A percentile compares a stretch with the other conserved stretches of the same genome.
Evolutionary conservation across 2,329 filamentous ascomycete species (phyloP).

Genomic region (Calonectria fujianensis): DNA sequence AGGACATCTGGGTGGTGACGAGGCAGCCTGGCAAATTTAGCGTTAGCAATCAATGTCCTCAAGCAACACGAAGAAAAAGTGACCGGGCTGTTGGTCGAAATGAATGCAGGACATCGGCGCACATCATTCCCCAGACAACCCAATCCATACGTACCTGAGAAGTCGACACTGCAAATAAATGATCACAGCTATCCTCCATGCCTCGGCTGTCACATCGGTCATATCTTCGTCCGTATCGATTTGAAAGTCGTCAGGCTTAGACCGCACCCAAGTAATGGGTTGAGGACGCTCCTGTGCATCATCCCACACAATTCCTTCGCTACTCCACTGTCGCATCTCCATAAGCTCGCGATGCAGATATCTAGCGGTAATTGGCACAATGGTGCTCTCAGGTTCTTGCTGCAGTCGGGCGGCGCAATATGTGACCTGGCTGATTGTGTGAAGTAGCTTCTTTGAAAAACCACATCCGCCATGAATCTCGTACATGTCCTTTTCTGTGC

Average conservation of each 20-base stretch:
- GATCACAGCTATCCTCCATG: conserved; percentile 63
- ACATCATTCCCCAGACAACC: neutral
- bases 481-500: conserved; percentile 58
- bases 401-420: conserved; percentile 59
- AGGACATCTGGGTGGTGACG: conserved; percentile 61
- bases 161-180: conserved; percentile 64
- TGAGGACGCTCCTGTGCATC: conserved; percentile 41
- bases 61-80: no score
- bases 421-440: conserved; percentile 62
- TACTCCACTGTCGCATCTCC: conserved; percentile 61
- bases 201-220: conserved; percentile 64
- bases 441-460: conserved; percentile 63
- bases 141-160: conserved; percentile 55
- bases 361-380: conserved; percentile 58
- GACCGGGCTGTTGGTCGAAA: neutral
- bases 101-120: neutral
- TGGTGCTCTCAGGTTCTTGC: conserved; percentile 57
- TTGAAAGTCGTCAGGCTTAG: conserved; percentile 46
- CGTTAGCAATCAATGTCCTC: neutral
- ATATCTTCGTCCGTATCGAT: conserved; percentile 58
- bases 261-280: conserved; percentile 58
- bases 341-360: conserved; percentile 55
- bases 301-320: conserved; percentile 53
- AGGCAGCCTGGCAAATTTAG: conserved; percentile 57
- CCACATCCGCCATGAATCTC: conserved; percentile 65